Conservation (phyloP, 495 filamentous ascomycete genomes). For the Cryomyces minteri region DNA sequence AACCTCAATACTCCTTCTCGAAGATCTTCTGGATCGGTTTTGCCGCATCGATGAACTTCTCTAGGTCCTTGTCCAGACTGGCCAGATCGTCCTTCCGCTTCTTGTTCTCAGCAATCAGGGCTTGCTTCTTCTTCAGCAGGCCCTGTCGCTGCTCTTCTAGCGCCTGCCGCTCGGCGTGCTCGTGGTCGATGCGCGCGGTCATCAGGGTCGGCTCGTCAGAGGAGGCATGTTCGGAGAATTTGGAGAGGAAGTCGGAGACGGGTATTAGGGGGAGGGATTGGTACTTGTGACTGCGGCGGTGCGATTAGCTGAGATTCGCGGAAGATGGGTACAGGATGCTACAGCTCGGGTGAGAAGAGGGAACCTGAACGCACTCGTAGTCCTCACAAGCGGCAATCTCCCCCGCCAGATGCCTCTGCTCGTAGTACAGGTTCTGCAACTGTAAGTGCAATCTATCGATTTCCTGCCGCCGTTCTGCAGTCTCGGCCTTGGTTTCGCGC, state of each 20-base stretch:
- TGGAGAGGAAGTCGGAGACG: conserved; percentile 59
- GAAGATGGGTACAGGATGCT: neutral
- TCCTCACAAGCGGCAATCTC: conserved; percentile 84
- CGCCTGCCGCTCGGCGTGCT: conserved; percentile 67
- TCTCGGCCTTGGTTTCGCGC: conserved; percentile 70
- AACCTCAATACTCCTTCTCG: conserved; percentile 42
- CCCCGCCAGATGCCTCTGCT: conserved; percentile 73
- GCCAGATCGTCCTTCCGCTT: conserved; percentile 84
- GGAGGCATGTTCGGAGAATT: conserved; percentile 56
- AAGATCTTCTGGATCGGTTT: conserved; percentile 75
- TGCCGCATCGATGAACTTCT: conserved; percentile 77
- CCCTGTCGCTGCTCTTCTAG: conserved; percentile 76
- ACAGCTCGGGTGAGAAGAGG: neutral
- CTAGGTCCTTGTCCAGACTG: conserved; percentile 71
- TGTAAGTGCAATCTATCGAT: conserved; percentile 83
- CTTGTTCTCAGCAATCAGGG: conserved; percentile 84
- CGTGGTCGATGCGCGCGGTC: conserved; percentile 82
- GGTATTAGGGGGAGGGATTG: conserved; percentile 67
- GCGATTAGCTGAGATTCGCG: neutral
- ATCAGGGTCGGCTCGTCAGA: conserved; percentile 62
- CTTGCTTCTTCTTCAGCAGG: conserved; percentile 77
- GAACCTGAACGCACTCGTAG: conserved; percentile 53
- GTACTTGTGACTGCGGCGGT: conserved; percentile 56
- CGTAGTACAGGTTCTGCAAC: conserved; percentile 91
- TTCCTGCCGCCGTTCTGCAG: conserved; percentile 73